Conservation (phyloP, 2,329 filamentous ascomycete species). For the Penicillium italicum region DNA sequence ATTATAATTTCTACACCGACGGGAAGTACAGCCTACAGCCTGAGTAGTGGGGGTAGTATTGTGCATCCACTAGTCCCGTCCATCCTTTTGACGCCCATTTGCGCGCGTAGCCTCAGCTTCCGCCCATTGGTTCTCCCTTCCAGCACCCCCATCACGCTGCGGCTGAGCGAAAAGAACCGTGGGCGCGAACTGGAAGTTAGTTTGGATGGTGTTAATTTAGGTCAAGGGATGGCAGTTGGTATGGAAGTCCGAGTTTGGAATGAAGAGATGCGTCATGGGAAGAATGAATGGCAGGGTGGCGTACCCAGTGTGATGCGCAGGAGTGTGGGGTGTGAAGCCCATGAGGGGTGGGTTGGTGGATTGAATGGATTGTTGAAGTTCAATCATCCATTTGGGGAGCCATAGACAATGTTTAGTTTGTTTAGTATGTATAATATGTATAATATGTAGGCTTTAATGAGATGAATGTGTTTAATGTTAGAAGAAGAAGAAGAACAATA, state of each 20-base stretch:
- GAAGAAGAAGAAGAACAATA: no score
- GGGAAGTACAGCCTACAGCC: constrained; percentile 88
- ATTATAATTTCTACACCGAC: constrained; percentile 93
- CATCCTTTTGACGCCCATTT: constrained; percentile 88
- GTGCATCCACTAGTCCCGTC: constrained; percentile 89
- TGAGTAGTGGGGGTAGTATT: constrained; percentile 89
- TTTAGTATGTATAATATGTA: neutral
- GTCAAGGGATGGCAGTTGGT: constrained; percentile 65
- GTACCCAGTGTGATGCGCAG: constrained; percentile 86
- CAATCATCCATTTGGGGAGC: constrained; percentile 90
- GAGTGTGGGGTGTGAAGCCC: constrained; percentile 51
- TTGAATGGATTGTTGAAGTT: constrained; percentile 93
- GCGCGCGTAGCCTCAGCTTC: constrained; percentile 86
- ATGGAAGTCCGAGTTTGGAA: constrained; percentile 87
- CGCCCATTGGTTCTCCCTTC: constrained; percentile 84
- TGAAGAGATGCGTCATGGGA: constrained; percentile 63
- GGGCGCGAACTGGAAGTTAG: constrained; percentile 73
- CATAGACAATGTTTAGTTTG: constrained; percentile 19
- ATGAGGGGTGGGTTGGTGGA: constrained; percentile 95
- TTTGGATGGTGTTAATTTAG: constrained; percentile 68
- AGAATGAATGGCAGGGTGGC: constrained; percentile 65
- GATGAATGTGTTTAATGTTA: no score
- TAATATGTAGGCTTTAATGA: no score
- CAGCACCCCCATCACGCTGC: constrained; percentile 76
- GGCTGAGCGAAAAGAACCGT: constrained; percentile 75